phyloP scores from a whole-genome alignment of 179 eudicot genomes.

The Drosera spatulata region DNA sequence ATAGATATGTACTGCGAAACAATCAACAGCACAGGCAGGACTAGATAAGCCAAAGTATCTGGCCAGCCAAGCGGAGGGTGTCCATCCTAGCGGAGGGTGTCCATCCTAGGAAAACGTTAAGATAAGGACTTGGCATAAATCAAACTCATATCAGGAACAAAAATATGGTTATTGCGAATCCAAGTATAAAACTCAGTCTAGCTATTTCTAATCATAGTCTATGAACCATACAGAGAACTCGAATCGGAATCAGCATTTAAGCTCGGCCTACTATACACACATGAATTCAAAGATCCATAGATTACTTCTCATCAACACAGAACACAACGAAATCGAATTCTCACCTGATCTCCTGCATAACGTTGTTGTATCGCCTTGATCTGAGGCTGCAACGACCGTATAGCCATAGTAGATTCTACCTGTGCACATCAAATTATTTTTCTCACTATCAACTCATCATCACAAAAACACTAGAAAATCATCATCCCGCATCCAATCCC shows the following conservation, averaged over 20 bases:
- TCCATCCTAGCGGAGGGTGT: conserved; percentile 95
- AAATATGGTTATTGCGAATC: too few species aligned
- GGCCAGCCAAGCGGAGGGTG: conserved; percentile 98
- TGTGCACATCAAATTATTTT: conserved; percentile 12
- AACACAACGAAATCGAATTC: background rate
- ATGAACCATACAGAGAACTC: too few species aligned
- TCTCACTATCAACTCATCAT: background rate
- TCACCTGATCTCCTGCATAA: conserved; percentile 96
- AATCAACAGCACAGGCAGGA: conserved; percentile 70
- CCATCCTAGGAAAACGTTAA: conserved; percentile 54
- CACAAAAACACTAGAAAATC: conserved; percentile 1
- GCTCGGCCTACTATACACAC: too few species aligned
- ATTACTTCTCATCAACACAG: too few species aligned
- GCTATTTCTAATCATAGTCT: too few species aligned
- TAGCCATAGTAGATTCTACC: conserved; percentile 94
- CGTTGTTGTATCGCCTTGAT: conserved; percentile 90
- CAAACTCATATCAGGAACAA: too few species aligned
- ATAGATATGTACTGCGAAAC: conserved; percentile 74
- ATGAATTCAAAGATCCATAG: too few species aligned
- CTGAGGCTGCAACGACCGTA: conserved; percentile 94
- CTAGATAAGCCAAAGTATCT: conserved; percentile 89
- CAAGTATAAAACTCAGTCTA: too few species aligned
- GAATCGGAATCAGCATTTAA: too few species aligned
- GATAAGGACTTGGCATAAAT: too few species aligned
- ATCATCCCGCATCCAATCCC: background rate